Conservation (phyloP, 768 basidiomycete genomes). For the Pleurotus ostreatus region DNA sequence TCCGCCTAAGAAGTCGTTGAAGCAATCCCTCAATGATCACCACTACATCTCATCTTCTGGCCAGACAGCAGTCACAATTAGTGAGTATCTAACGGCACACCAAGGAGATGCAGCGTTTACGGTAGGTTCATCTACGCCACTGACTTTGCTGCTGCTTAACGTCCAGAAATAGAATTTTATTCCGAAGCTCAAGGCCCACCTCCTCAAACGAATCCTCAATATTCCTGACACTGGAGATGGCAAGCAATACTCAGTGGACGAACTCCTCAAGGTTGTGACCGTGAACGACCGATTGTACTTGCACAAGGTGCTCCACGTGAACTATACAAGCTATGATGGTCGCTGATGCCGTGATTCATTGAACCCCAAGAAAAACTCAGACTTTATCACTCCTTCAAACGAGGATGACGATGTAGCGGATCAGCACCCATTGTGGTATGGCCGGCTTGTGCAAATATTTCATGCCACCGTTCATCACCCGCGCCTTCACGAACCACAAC, state of each 20-base stretch:
- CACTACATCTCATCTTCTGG: slow-evolving; percentile 21
- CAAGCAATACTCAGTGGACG: slow-evolving; percentile 11
- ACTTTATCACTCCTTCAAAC: slow-evolving; percentile 26
- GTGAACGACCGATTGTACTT: slow-evolving; percentile 21
- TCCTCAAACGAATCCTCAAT: slow-evolving; percentile 20
- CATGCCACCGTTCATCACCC: slow-evolving; percentile 21
- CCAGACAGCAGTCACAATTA: slow-evolving; percentile 9
- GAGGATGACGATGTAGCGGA: slow-evolving; percentile 11
- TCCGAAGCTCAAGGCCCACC: slow-evolving; percentile 22
- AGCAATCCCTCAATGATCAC: background rate
- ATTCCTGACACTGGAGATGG: slow-evolving; percentile 9
- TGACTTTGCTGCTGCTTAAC: background rate
- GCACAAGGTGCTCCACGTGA: slow-evolving; percentile 27
- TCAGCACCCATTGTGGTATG: slow-evolving; percentile 26
- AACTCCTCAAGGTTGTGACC: slow-evolving; percentile 13
- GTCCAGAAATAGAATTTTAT: slow-evolving; percentile 17
- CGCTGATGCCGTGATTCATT: slow-evolving; percentile 33
- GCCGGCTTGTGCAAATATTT: slow-evolving; percentile 23
- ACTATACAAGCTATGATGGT: slow-evolving; percentile 40
- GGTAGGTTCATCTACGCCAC: slow-evolving; percentile 7
- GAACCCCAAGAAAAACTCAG: slow-evolving; percentile 25
- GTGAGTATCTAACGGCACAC: slow-evolving; percentile 10
- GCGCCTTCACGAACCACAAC: background rate
- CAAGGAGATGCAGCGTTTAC: slow-evolving; percentile 22
- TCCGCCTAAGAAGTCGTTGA: background rate